Evolutionary conservation across 495 filamentous ascomycete genomes (phyloP), one percentile per base, ranked within the genome.

Genomic region (Xylaria scruposa): DNA sequence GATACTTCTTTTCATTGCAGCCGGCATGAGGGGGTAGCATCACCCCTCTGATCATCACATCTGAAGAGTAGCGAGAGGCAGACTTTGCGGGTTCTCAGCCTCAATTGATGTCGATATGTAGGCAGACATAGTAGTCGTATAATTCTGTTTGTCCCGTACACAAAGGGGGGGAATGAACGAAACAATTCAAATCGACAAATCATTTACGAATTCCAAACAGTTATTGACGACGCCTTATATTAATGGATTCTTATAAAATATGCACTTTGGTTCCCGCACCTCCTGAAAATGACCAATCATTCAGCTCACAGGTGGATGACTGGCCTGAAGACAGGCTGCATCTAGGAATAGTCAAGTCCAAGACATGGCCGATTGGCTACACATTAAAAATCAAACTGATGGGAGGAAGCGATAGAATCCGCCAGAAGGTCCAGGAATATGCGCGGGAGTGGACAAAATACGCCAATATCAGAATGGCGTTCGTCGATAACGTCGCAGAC

Each of bases 401-500:
- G 17, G 51, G 66, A 26, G 66, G 51, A 12, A 58, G 51, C 38
- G 36, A 56, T 29, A 46, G 12, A 36, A 68, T 68, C 8, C 62
- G 62, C 1, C 26, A 40, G n/a, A 71, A 73, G 29, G 74, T 77
- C 36, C 49, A 68, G 5, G 68, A 72, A 40, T 73, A 56, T 40
- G 75, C 74, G 17, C 72, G 40, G 36, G 46, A 66, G 10, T 77
- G 68, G 74, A 69, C 70, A 15, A 58, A 62, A 19, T 59, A 72
- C 63, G 76, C 74, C 21, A 76, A 77, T 58, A 64, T 76, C 17
- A 71, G 26, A 17, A 73, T 77, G 63, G 69, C 71, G 9, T 77
- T 77, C 74, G 53, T 70, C 10, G 54, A 26, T 2, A n/a, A 29
- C 21, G 29, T 13, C 13, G 26, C 33, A 49, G 67, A 44, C 19